Base-by-base conservation (phyloP, 2,329 filamentous ascomycete genomes). In the Aspergillus niger region DNA sequence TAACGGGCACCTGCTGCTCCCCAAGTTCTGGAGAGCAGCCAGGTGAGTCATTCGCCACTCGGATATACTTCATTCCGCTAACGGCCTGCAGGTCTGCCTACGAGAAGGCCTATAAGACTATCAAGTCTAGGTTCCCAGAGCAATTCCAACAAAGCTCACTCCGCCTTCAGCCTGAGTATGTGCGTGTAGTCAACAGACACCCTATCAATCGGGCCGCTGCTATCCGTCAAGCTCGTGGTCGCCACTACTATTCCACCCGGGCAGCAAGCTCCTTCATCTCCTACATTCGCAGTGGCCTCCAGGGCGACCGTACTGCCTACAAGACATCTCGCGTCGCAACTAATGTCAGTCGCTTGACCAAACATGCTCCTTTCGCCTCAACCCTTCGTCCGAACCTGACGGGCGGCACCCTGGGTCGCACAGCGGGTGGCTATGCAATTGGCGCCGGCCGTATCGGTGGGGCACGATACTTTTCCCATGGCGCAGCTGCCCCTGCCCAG, bases 331-430 rank as follows among this genome's bases (percentile, higher is more conserved):
- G 80, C 4, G 81, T 87, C 57, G 82, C 81, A 24, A 76, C 80
- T 17, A 82, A 83, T 20, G 79, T 89, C 58, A 83, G 81, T 32
- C 85, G 87, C 63, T 84, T 90, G 60, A 87, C 91, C 15, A 87
- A 88, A 28, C 87, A 91, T 54, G 88, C 92, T 30, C 94, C 94
- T 0, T 98, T 98, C 75, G 90, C 92, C 3, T 92, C 88, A 54
- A 89, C 93, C 1, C 86, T 99, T 38, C 90, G 95, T 38, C 95
- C 95, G 2, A 98, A 97, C 72, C 80, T 98, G 65, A 97, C 93
- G 0, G 94, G 92, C 51, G 93, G 94, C 44, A 88, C 91, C 24
- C 80, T 97, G 48, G 89, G 91, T 36, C 87, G 94, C 59, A 91
- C 91, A 41, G 91, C 93, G 7, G 92, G 94, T 66, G 95, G 95